Percentiles rank a stretch among this genome's conserved stretches.
These are phyloP conservation scores for Ogataea methylovora DNA, from an alignment of 805 yeast genomes.

Conservation along the genomic window DNA sequence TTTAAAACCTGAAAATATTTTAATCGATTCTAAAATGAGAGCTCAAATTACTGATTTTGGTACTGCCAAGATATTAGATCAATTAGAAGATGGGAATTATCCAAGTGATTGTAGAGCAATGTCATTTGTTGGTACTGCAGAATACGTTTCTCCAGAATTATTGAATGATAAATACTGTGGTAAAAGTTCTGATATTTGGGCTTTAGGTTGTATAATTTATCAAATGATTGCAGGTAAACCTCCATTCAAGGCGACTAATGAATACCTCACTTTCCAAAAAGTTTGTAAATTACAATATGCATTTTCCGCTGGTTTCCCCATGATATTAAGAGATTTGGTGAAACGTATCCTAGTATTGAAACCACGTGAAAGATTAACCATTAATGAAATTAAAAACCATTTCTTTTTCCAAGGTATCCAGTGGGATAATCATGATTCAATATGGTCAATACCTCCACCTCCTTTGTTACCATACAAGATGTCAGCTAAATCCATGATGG, in stretches of 20 bases:
- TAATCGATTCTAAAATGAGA: conserved; percentile 52
- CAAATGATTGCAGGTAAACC: conserved; percentile 65
- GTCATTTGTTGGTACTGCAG: conserved; percentile 84
- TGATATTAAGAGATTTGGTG: conserved; percentile 62
- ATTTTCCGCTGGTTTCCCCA: conserved; percentile 79
- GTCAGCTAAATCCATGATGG: conserved; percentile 73
- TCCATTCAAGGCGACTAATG: conserved; percentile 80
- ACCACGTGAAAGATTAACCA: conserved; percentile 55
- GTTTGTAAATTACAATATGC: conserved; percentile 76
- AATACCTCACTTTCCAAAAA: conserved; percentile 74
- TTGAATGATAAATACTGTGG: conserved; percentile 65
- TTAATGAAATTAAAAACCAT: conserved; percentile 53
- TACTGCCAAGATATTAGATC: conserved; percentile 68
- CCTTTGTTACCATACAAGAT: conserved; percentile 65
- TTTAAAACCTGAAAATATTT: conserved; percentile 75
- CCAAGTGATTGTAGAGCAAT: conserved; percentile 65
- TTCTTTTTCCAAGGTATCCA: conserved; percentile 51
- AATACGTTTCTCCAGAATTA: conserved; percentile 76
- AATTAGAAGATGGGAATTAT: conserved; percentile 41
- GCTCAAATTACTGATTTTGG: conserved; percentile 79
- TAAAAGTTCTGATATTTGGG: conserved; percentile 55
- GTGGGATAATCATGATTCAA: conserved; percentile 42
- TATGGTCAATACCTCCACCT: conserved; percentile 60
- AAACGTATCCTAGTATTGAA: conserved; percentile 58
- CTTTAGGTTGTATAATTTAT: conserved; percentile 51